A percentile compares a stretch with the other conserved stretches of the same genome.
phyloP scores from a whole-genome alignment of 2,329 filamentous ascomycete species.

The Purpureocillium takamizusanense region DNA sequence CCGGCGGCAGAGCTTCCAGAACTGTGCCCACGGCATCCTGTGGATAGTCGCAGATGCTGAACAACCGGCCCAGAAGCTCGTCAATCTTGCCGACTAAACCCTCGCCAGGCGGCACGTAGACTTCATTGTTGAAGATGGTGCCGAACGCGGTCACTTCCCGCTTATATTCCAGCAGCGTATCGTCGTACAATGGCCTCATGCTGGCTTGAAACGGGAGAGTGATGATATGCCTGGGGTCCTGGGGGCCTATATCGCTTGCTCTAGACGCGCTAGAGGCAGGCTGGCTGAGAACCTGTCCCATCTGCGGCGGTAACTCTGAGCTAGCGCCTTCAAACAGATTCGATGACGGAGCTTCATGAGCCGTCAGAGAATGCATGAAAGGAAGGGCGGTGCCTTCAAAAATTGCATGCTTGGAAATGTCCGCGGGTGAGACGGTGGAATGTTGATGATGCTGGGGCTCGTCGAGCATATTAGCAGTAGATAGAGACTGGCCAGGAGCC shows the following conservation, averaged over 20 bases:
- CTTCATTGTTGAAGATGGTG: slow-evolving; percentile 29
- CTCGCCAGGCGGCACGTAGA: slow-evolving; percentile 26
- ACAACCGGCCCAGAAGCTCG: slow-evolving; percentile 38
- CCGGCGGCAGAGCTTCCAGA: slow-evolving; percentile 25
- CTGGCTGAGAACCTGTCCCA: slow-evolving; percentile 15
- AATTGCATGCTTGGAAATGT: slow-evolving; percentile 22
- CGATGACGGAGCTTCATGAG: slow-evolving; percentile 10
- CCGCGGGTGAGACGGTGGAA: slow-evolving; percentile 28
- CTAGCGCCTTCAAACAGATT: slow-evolving; percentile 8
- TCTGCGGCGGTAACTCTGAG: slow-evolving; percentile 14
- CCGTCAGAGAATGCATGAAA: slow-evolving; percentile 11
- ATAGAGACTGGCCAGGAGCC: slow-evolving; percentile 8
- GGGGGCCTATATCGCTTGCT: slow-evolving; percentile 5
- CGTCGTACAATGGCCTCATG: slow-evolving; percentile 41
- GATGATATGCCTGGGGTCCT: slow-evolving; percentile 34
- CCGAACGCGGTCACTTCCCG: slow-evolving; percentile 36
- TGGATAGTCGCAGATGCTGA: slow-evolving; percentile 49
- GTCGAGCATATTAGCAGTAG: slow-evolving; percentile 11
- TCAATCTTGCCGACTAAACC: slow-evolving; percentile 37
- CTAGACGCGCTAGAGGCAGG: slow-evolving; percentile 12
- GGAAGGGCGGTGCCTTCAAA: slow-evolving; percentile 11
- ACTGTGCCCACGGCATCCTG: slow-evolving; percentile 38
- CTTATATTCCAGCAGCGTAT: slow-evolving; percentile 35
- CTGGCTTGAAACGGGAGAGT: slow-evolving; percentile 49
- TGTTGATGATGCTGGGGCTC: slow-evolving; percentile 12